Base-by-base conservation (phyloP, 257 asterid genomes). In the Fraxinus cuspidata region DNA sequence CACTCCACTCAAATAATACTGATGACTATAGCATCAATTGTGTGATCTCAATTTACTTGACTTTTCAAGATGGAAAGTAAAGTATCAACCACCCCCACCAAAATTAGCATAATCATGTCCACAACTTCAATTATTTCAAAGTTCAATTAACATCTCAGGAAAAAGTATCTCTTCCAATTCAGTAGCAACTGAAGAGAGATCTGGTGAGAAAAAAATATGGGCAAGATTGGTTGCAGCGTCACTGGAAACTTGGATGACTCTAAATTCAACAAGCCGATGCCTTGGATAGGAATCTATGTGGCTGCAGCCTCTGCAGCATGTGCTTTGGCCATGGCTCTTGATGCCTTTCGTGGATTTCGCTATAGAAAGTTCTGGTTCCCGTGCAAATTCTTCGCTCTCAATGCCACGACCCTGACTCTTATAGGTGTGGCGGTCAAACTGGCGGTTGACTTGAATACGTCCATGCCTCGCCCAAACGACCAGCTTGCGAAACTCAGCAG, bases 401-500 rank as follows among this genome's bases (percentile, higher is more conserved):
- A 94, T 7, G 97, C 98, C 74, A 89, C 97, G 4, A 92, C 94
- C 29, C 87, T 91, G 7, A 84, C 94, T 1, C 90, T 93, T 3
- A 78, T 93, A 11, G 85, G 88, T 0, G 93, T 91, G 2, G 92
- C 96, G 0, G 88, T 91, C 67, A 93, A 90, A 49, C 89, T 93
- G 64, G 86, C 98, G 0, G 95, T 92, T n/a, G 98, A 93, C 73
- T 87, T 91, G 60, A 90, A 91, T 34, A 88, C 96, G 7, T 81
- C 94, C 82, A 91, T 93, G 98, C 98, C 98, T 10, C 87, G 86
- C 27, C 81, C 44, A 27, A 86, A 85, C 18, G 97, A 93, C 64
- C 97, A 93, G 83, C 83, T 93, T 0, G 86, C 94, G 0, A 93
- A 93, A 60, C 92, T 93, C 65, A 91, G 93, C 86, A 90, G 96